Base-by-base conservation (phyloP, 345 rosid genomes). In the Salix dunnii region DNA sequence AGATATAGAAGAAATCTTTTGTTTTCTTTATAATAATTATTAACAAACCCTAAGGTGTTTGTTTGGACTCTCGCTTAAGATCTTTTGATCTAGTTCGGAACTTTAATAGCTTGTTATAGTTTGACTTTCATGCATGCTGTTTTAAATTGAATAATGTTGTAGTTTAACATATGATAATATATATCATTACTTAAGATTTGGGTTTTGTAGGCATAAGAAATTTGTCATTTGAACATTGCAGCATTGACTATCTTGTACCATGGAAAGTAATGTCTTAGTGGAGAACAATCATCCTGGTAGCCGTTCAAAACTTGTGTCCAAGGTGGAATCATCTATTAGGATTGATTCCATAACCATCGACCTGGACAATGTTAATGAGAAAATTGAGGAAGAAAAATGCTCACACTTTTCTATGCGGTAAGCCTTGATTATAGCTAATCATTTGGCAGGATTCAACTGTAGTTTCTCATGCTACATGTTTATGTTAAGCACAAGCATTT, bases 361-460 rank as follows among this genome's bases (percentile, higher is more conserved):
- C 84, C 90, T 89, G 68, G 81, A 68, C 58, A 77, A 53, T 48
- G 77, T 82, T 62, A 83, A 82, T 58, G 78, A 81, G 33, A 84
- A 82, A 80, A 77, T 20, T 77, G 77, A 77, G 73, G 76, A 42
- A 61, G 83, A 64, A 58, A 88, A 78, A 48, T 92, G 95, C 77
- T 81, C 87, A 63, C 90, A 87, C 73, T 92, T 92, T 81, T 87
- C 97, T n/a, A 80, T 92, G 78, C 88, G 94, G 97, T 92, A 84
- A 85, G 90, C 75, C 30, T 70, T 72, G 55, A 58, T 72, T 66
- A 13, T 42, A 42, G 46, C 65, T 35, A 21, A 40, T 74, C 42
- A 61, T 74, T 38, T 8, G 65, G 4, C 58, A 35, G 23, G 27
- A n/a, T 70, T 63, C 20, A 49, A 53, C 33, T 55, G 4, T 7